Base-by-base conservation (phyloP, 371 early-diverging fungal species). In the Syncephalis plumigaleata region DNA sequence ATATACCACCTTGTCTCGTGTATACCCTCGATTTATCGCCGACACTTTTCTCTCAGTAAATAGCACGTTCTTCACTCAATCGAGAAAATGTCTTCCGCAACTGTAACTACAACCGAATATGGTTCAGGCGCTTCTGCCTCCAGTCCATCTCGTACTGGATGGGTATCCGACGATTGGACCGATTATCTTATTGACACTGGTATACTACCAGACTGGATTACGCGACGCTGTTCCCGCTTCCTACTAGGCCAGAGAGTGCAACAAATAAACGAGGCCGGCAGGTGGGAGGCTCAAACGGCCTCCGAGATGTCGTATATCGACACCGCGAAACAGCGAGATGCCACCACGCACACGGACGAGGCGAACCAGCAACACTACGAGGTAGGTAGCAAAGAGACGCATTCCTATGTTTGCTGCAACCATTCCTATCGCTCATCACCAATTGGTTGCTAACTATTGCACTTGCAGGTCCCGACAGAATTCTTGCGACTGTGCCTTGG, bases 331-430 rank as follows among this genome's bases (percentile, higher is more conserved):
- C 50, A 44, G 22, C 22, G 40, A 16, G 36, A 47, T 11, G 64
- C 73, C n/a, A 75, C 73, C 23, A 37, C 66, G 17, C 48, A 70
- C 46, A 71, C 75, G 9, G 63, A 70, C 25, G 63, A 71, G 52
- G 75, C 77, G 27, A 77, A 77, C 46, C 65, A 77, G 51, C 77
- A 77, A 60, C 73, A 73, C 50, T 69, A 76, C 53, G 71, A 71
- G 55, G 66, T 74, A 22, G 58, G 61, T 26, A 57, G 57, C 1
- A 50, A 37, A 24, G 3, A 7, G 16, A 18, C 5, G n/a, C 9
- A 9, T 21, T 43, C 13, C 15, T 13, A 8, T n/a, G n/a, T n/a
- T n/a, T n/a, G n/a, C n/a, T n/a, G n/a, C n/a, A n/a, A n/a, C n/a
- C n/a, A n/a, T n/a, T n/a, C n/a, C n/a, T n/a, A n/a, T n/a, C n/a